Evolutionary conservation across 768 basidiomycete genomes (phyloP).

Genomic region (Lactarius tabidus): DNA sequence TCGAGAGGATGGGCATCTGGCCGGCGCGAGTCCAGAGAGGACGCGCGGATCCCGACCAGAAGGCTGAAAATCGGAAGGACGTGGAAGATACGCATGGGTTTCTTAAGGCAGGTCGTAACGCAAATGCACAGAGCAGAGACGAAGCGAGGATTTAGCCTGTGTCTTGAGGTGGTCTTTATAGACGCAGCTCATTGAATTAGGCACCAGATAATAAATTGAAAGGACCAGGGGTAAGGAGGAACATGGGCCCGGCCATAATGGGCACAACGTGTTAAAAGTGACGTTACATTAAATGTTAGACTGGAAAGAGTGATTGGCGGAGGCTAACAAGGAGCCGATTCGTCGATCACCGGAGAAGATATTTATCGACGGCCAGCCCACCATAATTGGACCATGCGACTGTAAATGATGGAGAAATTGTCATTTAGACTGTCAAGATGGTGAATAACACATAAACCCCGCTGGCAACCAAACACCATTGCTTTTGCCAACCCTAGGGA

Average conservation of each 20-base stretch:
- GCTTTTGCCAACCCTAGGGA: neutral
- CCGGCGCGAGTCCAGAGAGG: conserved; percentile 5
- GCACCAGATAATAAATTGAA: neutral
- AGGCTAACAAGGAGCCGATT: neutral
- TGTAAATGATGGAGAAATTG: neutral
- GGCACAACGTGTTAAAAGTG: too few relatives aligned
- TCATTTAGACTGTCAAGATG: neutral
- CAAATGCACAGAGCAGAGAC: neutral
- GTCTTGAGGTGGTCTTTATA: neutral
- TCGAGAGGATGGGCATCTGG: conserved; percentile 12
- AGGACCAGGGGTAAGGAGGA: neutral
- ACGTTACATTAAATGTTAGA: too few relatives aligned
- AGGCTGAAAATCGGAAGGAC: conserved; percentile 3
- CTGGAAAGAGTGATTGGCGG: neutral
- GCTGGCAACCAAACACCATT: neutral
- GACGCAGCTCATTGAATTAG: neutral
- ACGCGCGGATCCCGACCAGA: conserved; percentile 13
- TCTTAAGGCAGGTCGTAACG: neutral
- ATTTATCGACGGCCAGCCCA: neutral
- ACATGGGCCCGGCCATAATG: neutral
- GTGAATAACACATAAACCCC: neutral
- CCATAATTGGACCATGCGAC: neutral
- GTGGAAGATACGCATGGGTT: conserved; percentile 19
- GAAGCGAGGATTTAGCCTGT: neutral
- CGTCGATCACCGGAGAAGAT: neutral